These are phyloP conservation scores for Bimuria novae-zelandiae DNA, from an alignment of 2,329 filamentous ascomycete genomes.

Conservation along the genomic window DNA sequence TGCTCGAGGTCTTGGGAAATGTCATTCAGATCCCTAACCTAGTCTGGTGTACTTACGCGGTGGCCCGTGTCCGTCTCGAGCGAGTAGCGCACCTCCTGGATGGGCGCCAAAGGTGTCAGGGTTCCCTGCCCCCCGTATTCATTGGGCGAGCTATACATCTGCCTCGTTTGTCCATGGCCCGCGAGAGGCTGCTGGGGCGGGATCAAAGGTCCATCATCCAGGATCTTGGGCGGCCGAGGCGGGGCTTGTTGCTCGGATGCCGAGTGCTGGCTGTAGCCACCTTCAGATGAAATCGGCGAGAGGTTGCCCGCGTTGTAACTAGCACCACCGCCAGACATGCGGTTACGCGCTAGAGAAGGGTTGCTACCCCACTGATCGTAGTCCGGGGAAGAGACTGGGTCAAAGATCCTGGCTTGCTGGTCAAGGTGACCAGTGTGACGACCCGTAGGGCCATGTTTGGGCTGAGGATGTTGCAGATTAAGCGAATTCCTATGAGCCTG, in stretches of 20 bases:
- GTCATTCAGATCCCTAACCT: not conserved
- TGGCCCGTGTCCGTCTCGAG: conserved; percentile 52
- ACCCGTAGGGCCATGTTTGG: conserved; percentile 72
- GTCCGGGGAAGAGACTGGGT: conserved; percentile 49
- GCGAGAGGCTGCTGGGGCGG: conserved; percentile 54
- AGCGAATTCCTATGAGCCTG: conserved; percentile 80
- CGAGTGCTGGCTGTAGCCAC: conserved; percentile 45
- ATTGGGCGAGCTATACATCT: conserved; percentile 46
- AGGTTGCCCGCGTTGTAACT: conserved; percentile 40
- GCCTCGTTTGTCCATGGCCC: conserved; percentile 43
- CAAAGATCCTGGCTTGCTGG: conserved; percentile 71
- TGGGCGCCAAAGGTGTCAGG: conserved; percentile 53
- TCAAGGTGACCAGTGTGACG: conserved; percentile 74
- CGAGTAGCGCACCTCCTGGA: conserved; percentile 56
- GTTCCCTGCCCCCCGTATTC: conserved; percentile 44
- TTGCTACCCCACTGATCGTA: conserved; percentile 56
- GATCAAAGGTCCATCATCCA: conserved; percentile 63
- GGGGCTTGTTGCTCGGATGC: conserved; percentile 48
- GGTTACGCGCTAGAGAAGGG: conserved; percentile 47
- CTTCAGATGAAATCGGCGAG: conserved; percentile 45
- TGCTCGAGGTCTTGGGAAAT: not conserved
- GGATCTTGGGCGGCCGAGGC: conserved; percentile 58
- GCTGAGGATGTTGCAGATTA: conserved; percentile 80
- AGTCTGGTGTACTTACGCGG: conserved; percentile 24
- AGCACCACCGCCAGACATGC: conserved; percentile 42